Evolutionary conservation across 1,284 basidiomycete species (phyloP), one percentile per base, ranked within the genome.

Genomic region (Rhodotorula glutinis): DNA sequence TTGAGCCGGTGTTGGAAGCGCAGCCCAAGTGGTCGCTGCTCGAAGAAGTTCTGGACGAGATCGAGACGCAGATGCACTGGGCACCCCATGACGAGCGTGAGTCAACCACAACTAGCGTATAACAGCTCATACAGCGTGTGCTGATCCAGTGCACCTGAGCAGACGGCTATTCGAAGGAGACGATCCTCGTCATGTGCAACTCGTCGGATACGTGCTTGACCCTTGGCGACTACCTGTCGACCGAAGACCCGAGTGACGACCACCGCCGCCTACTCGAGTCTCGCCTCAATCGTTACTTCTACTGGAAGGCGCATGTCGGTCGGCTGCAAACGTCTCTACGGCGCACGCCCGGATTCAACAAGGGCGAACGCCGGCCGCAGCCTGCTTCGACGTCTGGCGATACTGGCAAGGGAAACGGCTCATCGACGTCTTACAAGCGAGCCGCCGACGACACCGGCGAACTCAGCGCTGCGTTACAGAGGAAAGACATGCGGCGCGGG

Each of bases 11-110:
- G 0, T 82, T 98, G 25, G 95, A 98, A 78, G 94, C 97, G 77
- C 84, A 91, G 49, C 95, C 95, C 0, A 99, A 99, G 77, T 98
- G 96, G 95, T 84, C 84, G 60, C 79, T 97, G 5, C 81, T 99
- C 5, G 85, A 87, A 0, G 90, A 93, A 19, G 85, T 96, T 0
- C 78, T 99, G 57, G 85, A 92, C 69, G 96, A 99, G 80, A 89
- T 94, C 9, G 96, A 98, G 78, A 87, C 88, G 68, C 90, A 93
- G 73, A 90, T 93, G 59, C 56, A 73, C 43, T 69, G 71, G 67
- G 52, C 63, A 0, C 58, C 57, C 5, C 62, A 65, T 25, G 61
- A 73, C 52, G 62, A 68, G 14, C 43, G 71, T 74, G 44, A 53
- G 67, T 54, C 4, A 1, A 21, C 14, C n/a, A 3, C 23, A 8